Evolutionary conservation across 768 basidiomycete species (phyloP), one percentile per base, ranked within the genome.

Genomic region (Heimioporus sp.): DNA sequence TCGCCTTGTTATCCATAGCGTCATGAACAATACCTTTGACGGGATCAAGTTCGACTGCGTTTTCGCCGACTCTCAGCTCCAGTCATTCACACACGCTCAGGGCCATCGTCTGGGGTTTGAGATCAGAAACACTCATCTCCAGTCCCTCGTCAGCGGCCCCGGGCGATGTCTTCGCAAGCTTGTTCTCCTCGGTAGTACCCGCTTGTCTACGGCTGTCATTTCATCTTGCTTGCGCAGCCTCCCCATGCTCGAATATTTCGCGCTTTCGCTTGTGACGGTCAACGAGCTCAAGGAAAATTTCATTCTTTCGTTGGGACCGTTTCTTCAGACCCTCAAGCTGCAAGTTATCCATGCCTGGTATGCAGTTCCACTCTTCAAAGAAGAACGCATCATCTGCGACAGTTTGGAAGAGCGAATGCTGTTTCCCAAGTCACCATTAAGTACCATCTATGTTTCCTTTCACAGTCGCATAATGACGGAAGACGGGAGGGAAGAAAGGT

Each of bases 11-110:
- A 62, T 76, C 17, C 49, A 54, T 43, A 67, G 64, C 42, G 60
- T 73, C 31, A 70, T 67, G 16, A 70, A 68, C 39, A 73, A 67
- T 45, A 57, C 63, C 35, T 69, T 76, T 48, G 73, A 77, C 52
- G 55, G 57, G 37, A 61, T 62, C 41, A 58, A 51, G 44, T 53
- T 74, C 31, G 47, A 61, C 24, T 43, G 59, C 10, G 50, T 55
- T 38, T 71, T 74, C 55, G 58, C 63, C 9, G 52, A 46, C 17
- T 62, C 67, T 13, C 57, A 44, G n/a, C 63, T 78, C 16, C 57
- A 68, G 19, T 62, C 67, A 15, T 76, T 78, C 56, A 52, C 51
- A 17, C 71, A 75, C 46, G 57, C 59, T 11, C 73, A 67, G 43
- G 68, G 65, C 12, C 61, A 71, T 46, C 51, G 63, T 35, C 57